Evolutionary conservation across 2,329 filamentous ascomycete genomes (phyloP).

Genomic region (Biscogniauxia mediterranea): DNA sequence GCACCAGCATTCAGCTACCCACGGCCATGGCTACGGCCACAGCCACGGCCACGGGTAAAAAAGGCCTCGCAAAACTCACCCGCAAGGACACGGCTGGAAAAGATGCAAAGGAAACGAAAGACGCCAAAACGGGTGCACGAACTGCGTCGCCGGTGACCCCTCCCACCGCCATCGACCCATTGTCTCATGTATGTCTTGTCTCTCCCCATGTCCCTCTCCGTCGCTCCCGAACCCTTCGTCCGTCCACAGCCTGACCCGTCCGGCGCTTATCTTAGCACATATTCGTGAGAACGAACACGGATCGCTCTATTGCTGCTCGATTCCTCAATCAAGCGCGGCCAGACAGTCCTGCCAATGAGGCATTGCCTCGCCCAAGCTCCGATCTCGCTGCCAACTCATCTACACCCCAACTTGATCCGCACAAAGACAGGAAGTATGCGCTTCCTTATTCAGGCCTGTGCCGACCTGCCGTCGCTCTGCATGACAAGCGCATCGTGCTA

Average conservation of each 20-base stretch:
- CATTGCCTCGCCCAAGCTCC: conserved; percentile 38
- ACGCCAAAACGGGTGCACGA: conserved; percentile 18
- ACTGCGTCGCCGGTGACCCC: conserved; percentile 16
- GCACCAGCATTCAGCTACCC: conserved; percentile 23
- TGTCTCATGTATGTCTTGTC: conserved; percentile 58
- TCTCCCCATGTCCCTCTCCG: conserved; percentile 8
- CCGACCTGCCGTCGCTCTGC: background rate
- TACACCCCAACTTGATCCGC: conserved; percentile 36
- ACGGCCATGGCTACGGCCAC: conserved; percentile 9
- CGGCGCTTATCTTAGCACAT: conserved; percentile 42
- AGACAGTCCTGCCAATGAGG: conserved; percentile 50
- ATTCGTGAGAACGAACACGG: conserved; percentile 35
- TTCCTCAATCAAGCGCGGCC: conserved; percentile 51
- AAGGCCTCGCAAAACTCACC: conserved; percentile 22
- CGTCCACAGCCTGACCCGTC: conserved; percentile 5
- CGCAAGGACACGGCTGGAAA: conserved; percentile 26
- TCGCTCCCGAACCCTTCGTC: conserved; percentile 1
- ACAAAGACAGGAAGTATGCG: conserved; percentile 66
- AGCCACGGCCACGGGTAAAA: conserved; percentile 19
- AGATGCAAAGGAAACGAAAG: conserved; percentile 22
- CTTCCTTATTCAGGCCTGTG: conserved; percentile 7
- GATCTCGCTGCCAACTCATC: conserved; percentile 41
- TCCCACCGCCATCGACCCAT: conserved; percentile 58
- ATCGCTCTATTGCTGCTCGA: conserved; percentile 39
- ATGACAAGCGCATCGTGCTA: background rate